Percentiles rank a stretch among this genome's conserved stretches.
These are phyloP conservation scores for Silene latifolia DNA, from an alignment of 148 eudicot species.

Conservation along the genomic window DNA sequence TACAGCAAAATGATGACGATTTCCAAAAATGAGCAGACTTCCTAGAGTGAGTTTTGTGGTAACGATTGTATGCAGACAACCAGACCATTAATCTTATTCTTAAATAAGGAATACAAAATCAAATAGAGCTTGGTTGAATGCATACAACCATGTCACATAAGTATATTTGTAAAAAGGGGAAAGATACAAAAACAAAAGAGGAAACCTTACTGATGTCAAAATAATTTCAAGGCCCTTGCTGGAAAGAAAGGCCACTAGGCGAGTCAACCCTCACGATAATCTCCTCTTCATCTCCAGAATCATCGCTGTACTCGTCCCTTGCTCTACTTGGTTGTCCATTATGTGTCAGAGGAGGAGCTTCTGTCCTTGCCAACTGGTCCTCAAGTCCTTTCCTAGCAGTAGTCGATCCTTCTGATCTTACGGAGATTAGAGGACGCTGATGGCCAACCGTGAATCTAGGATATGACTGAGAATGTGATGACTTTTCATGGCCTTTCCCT, in stretches of 20 bases:
- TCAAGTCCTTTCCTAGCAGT: slow-evolving; percentile 32
- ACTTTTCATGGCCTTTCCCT: slow-evolving; percentile 12
- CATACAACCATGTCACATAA: not conserved
- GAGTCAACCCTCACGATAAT: slow-evolving; percentile 71
- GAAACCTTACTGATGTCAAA: not conserved
- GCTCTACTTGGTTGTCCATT: slow-evolving; percentile 20
- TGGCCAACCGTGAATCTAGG: slow-evolving; percentile 42
- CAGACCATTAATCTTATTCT: not conserved
- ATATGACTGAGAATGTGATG: slow-evolving; percentile 58
- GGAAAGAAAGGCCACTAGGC: slow-evolving; percentile 68
- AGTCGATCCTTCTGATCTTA: slow-evolving; percentile 71
- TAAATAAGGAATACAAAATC: not conserved
- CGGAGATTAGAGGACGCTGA: slow-evolving; percentile 39
- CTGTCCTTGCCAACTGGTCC: slow-evolving; percentile 11
- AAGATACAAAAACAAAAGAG: not conserved
- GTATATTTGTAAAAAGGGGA: not conserved
- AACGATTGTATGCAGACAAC: not conserved
- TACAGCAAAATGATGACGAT: not conserved
- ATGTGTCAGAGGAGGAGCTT: slow-evolving; percentile 16
- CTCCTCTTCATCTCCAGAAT: slow-evolving; percentile 78
- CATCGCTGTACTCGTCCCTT: slow-evolving; percentile 58
- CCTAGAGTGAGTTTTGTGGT: not conserved
- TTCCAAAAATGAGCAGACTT: not conserved
- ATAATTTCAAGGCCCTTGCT: slow-evolving; percentile 33
- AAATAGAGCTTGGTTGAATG: not conserved